Conservation (phyloP, 1,284 basidiomycete species). For the Boletellus sp. region DNA sequence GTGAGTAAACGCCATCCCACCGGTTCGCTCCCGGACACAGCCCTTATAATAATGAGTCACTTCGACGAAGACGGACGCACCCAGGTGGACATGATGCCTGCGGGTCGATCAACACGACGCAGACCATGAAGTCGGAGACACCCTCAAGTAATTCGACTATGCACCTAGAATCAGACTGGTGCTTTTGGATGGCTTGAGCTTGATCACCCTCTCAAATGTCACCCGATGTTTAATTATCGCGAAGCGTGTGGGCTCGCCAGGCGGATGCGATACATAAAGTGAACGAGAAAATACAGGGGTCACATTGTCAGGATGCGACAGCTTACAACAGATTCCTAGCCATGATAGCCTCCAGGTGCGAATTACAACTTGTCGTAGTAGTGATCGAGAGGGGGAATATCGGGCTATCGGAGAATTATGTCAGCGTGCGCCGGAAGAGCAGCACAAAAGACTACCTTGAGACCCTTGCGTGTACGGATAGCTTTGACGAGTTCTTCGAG, state of each 20-base stretch:
- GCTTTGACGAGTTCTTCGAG: conserved; percentile 78
- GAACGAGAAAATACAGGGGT: conserved; percentile 6
- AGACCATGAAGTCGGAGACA: too few species aligned
- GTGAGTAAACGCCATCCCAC: not conserved
- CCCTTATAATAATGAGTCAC: too few species aligned
- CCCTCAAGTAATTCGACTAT: too few species aligned
- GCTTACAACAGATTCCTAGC: conserved; percentile 14
- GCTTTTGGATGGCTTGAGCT: not conserved
- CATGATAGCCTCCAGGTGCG: conserved; percentile 5
- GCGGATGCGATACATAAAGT: not conserved
- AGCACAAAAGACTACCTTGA: conserved; percentile 56
- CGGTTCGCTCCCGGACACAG: too few species aligned
- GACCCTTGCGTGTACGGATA: conserved; percentile 91
- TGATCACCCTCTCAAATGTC: not conserved
- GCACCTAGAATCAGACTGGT: too few species aligned
- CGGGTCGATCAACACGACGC: too few species aligned
- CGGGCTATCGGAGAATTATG: conserved; percentile 49
- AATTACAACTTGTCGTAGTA: conserved; percentile 87
- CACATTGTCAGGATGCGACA: conserved; percentile 15
- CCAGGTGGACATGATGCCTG: too few species aligned
- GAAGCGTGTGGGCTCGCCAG: not conserved
- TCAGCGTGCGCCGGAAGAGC: conserved; percentile 8
- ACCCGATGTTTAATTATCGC: not conserved
- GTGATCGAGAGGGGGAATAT: conserved; percentile 79
- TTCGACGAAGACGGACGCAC: too few species aligned